A percentile compares a stretch with the other conserved stretches of the same genome.
phyloP scores from a whole-genome alignment of 2,329 filamentous ascomycete species.

The Mollisiaceae sp. region DNA sequence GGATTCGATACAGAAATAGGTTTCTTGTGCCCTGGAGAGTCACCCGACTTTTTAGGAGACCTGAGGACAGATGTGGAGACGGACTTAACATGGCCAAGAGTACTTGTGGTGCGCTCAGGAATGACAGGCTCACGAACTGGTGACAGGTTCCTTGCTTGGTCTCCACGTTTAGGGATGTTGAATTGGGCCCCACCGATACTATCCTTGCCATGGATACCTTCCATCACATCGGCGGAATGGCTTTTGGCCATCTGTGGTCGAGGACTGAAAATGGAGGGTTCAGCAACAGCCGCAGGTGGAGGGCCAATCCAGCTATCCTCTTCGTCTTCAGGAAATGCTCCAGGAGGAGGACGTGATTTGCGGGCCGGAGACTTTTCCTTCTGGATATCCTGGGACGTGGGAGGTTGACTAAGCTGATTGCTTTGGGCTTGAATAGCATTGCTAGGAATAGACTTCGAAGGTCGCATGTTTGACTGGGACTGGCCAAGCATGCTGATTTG shows the following conservation, averaged over 20 bases:
- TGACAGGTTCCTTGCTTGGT: slow-evolving; percentile 42
- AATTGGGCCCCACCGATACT: slow-evolving; percentile 56
- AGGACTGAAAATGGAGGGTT: slow-evolving; percentile 47
- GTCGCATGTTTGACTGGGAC: slow-evolving; percentile 46
- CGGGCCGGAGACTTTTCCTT: slow-evolving; percentile 21
- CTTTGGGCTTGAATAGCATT: slow-evolving; percentile 29
- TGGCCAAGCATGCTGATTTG: slow-evolving; percentile 80
- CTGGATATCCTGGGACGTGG: slow-evolving; percentile 23
- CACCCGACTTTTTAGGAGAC: slow-evolving; percentile 51
- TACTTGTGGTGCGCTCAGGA: slow-evolving; percentile 40
- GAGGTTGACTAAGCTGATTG: slow-evolving; percentile 28
- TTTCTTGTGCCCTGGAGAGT: slow-evolving; percentile 55
- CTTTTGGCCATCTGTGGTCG: slow-evolving; percentile 64
- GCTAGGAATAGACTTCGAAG: slow-evolving; percentile 43
- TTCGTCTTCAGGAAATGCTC: slow-evolving; percentile 64
- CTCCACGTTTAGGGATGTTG: slow-evolving; percentile 48
- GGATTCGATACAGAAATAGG: slow-evolving; percentile 64
- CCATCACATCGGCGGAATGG: slow-evolving; percentile 65
- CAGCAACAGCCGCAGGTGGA: slow-evolving; percentile 43
- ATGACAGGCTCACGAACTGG: slow-evolving; percentile 39
- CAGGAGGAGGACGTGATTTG: slow-evolving; percentile 48
- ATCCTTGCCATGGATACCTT: slow-evolving; percentile 56
- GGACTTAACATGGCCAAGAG: slow-evolving; percentile 63
- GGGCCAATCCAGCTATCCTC: slow-evolving; percentile 68
- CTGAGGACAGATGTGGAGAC: slow-evolving; percentile 64